Conservation (phyloP, 768 basidiomycete species). For the Piloderma croceum region DNA sequence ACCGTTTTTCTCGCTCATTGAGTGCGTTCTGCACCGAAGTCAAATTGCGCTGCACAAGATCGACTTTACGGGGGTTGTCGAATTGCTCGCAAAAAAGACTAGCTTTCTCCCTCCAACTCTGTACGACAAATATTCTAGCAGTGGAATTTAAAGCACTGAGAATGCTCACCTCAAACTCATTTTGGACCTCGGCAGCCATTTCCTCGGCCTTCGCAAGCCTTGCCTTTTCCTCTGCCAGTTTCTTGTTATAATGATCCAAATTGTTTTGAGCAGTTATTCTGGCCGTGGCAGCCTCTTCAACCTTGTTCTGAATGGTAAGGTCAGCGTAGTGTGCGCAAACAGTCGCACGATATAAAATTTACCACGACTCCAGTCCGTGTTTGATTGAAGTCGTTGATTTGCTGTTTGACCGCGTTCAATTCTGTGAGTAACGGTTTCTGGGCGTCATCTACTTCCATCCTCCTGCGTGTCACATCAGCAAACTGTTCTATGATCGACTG, state of each 20-base stretch:
- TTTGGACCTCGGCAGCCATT: slow-evolving; percentile 44
- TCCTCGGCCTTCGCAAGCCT: slow-evolving; percentile 40
- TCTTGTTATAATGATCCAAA: slow-evolving; percentile 44
- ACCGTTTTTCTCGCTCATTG: slow-evolving; percentile 62
- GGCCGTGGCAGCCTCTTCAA: slow-evolving; percentile 42
- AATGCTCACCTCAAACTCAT: slow-evolving; percentile 55
- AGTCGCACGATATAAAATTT: slow-evolving; percentile 15
- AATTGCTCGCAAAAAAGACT: slow-evolving; percentile 53
- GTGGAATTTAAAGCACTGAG: not conserved
- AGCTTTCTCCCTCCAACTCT: slow-evolving; percentile 67
- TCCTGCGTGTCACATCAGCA: slow-evolving; percentile 37
- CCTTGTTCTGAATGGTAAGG: slow-evolving; percentile 36
- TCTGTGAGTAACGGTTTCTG: slow-evolving; percentile 40
- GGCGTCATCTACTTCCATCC: slow-evolving; percentile 40
- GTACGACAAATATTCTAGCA: not conserved
- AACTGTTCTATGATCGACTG: slow-evolving; percentile 44
- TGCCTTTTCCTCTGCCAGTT: slow-evolving; percentile 45
- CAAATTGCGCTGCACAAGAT: slow-evolving; percentile 54
- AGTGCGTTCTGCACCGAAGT: slow-evolving; percentile 60
- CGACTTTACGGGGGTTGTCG: slow-evolving; percentile 50
- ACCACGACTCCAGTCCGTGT: slow-evolving; percentile 41
- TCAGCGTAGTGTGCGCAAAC: slow-evolving; percentile 1
- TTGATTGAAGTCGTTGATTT: slow-evolving; percentile 49
- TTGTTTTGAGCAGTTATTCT: slow-evolving; percentile 48
- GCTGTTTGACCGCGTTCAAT: slow-evolving; percentile 39